Base-by-base conservation (phyloP, 768 basidiomycete genomes). In the Boletus rubroflammeus region DNA sequence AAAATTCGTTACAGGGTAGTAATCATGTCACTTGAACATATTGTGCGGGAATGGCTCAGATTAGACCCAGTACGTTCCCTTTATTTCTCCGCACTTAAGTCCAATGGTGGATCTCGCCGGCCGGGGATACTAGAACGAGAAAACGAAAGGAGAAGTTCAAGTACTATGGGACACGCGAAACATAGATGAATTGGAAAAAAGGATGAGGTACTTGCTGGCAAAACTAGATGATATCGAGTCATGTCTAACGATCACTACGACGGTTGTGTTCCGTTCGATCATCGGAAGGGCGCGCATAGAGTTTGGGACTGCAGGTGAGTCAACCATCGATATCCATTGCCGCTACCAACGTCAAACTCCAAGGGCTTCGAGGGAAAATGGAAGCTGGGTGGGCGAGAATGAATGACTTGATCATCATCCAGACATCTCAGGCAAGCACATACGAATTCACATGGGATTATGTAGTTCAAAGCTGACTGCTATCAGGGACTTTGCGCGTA, bases 331-430 rank as follows among this genome's bases (percentile, higher is more conserved):
- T 53, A 17, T 19, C 23, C 50, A 26, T 59, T 31, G 26, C 29
- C 23, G 23, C 39, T 25, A 32, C 55, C 21, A 47, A 57, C 28
- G 28, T 34, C 49, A 6, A 47, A 19, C 34, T 34, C 5, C 58
- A 88, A 65, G 91, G 91, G 49, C 74, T 93, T 21, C 75, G 90
- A 62, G 90, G 85, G 2, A 78, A 73, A 58, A 94, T 95, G 93
- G 86, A 89, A 60, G 91, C 91, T 8, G 93, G 93, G 2, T 93
- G 87, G 81, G 79, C 88, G n/a, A 80, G 88, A 51, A 93, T 95
- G 90, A 95, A 95, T 65, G 90, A 93, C 68, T 71, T 95, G 53
- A 88, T 83, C 45, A 74, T 93, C 49, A 84, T 90, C 40, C 90
- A 93, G 65, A 80, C 90, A 10, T 90, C 89, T 14, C 90, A 93